Conservation (phyloP, 2,329 filamentous ascomycete genomes). For the Pseudopithomyces maydicus region DNA sequence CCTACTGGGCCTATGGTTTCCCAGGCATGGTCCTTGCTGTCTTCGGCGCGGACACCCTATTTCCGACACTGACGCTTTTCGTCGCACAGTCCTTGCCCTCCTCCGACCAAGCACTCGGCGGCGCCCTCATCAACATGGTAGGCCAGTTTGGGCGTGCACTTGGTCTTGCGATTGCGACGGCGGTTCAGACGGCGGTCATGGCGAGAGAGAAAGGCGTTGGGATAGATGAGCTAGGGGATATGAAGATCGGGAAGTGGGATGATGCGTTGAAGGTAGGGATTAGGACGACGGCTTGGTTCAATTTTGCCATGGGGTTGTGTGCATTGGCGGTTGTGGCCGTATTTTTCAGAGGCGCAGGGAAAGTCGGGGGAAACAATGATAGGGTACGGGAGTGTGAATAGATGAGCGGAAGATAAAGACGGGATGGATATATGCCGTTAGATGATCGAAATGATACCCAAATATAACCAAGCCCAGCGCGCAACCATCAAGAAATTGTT, state of each 20-base stretch:
- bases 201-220: slow-evolving; percentile 29
- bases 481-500: too few species aligned
- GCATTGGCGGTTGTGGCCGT: slow-evolving; percentile 41
- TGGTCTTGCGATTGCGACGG: slow-evolving; percentile 68
- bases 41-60: slow-evolving; percentile 69
- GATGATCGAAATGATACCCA: too few species aligned
- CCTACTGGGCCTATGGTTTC: slow-evolving; percentile 71
- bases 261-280: slow-evolving; percentile 44
- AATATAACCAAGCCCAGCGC: too few species aligned
- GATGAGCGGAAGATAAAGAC: background rate
- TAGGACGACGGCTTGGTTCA: slow-evolving; percentile 47
- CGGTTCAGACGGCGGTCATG: slow-evolving; percentile 64
- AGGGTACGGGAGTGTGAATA: background rate
- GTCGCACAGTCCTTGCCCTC: slow-evolving; percentile 65
- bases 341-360: slow-evolving; percentile 34
- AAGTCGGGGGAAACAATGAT: slow-evolving; percentile 24
- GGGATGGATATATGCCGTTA: background rate
- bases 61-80: slow-evolving; percentile 69
- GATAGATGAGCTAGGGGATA: slow-evolving; percentile 34
- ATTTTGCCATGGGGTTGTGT: slow-evolving; percentile 42
- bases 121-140: slow-evolving; percentile 70
- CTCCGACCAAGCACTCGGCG: slow-evolving; percentile 70
- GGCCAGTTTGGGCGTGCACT: slow-evolving; percentile 69
- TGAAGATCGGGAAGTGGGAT: slow-evolving; percentile 18
- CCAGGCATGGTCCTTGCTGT: slow-evolving; percentile 70